Conservation (phyloP, 2,329 filamentous ascomycete genomes). For the Blumeria hordei region DNA sequence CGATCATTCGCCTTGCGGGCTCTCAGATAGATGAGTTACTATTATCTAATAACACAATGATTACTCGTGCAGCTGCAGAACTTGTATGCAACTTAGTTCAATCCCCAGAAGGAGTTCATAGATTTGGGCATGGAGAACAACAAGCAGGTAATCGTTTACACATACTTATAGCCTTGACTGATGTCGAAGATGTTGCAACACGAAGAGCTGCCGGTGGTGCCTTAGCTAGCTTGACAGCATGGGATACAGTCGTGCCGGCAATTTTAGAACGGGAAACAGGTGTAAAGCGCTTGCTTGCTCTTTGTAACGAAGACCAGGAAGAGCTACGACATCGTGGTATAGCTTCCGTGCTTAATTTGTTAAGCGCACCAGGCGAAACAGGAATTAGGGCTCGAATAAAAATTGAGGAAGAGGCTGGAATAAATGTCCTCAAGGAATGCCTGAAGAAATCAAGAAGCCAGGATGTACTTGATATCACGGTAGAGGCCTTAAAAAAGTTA, state of each 20-base stretch:
- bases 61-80: conserved; percentile 68
- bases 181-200: conserved; percentile 60
- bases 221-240: conserved; percentile 59
- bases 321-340: conserved; percentile 48
- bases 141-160: conserved; percentile 53
- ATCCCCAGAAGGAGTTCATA: conserved; percentile 35
- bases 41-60: conserved; percentile 46
- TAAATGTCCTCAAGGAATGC: conserved; percentile 43
- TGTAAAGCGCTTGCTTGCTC: conserved; percentile 49
- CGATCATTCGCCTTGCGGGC: conserved; percentile 54
- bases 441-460: conserved; percentile 43
- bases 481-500: conserved; percentile 41
- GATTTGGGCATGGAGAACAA: conserved; percentile 42
- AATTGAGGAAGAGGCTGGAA: conserved; percentile 35
- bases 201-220: conserved; percentile 71
- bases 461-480: conserved; percentile 45
- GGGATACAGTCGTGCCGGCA: conserved; percentile 47
- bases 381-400: conserved; percentile 35
- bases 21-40: conserved; percentile 60
- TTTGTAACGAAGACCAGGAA: conserved; percentile 52
- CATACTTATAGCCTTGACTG: conserved; percentile 65
- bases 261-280: conserved; percentile 49
- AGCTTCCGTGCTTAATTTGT: conserved; percentile 51
- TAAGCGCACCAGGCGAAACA: conserved; percentile 38
- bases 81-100: conserved; percentile 78